Conservation (phyloP, 2,329 filamentous ascomycete genomes). For the Talaromyces sp. region DNA sequence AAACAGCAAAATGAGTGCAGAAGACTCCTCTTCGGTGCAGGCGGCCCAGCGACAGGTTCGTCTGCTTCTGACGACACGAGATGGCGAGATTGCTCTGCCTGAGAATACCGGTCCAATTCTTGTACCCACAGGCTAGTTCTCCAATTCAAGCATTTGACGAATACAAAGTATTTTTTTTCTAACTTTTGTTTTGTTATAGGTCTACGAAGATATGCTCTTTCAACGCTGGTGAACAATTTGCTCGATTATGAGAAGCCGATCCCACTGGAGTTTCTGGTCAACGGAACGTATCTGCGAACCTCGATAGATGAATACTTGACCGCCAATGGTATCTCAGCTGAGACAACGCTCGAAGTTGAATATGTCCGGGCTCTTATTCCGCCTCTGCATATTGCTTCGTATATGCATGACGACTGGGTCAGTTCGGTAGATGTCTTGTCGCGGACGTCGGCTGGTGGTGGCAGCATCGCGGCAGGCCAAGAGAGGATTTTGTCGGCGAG, state of each 20-base stretch:
- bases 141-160: neutral
- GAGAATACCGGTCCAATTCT: conserved; percentile 53
- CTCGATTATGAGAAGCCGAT: conserved; percentile 50
- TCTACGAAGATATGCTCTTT: conserved; percentile 55
- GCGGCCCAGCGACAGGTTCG: conserved; percentile 45
- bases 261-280: conserved; percentile 84
- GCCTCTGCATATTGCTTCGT: conserved; percentile 82
- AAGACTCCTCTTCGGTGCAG: conserved; percentile 17
- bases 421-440: conserved; percentile 80
- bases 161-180: neutral
- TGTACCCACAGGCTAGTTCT: conserved; percentile 48
- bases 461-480: conserved; percentile 49
- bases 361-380: conserved; percentile 90
- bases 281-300: conserved; percentile 84
- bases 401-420: conserved; percentile 97
- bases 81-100: conserved; percentile 50
- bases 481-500: conserved; percentile 83
- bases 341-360: conserved; percentile 81
- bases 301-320: conserved; percentile 88
- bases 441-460: conserved; percentile 48
- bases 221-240: conserved; percentile 59
- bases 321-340: conserved; percentile 78
- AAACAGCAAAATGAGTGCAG: conserved; percentile 12
- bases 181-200: conserved; percentile 28
- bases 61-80: conserved; percentile 50